Percentiles rank a stretch among this genome's conserved stretches.
phyloP scores from a whole-genome alignment of 371 early-diverging fungal species.

The Smittium culicis region DNA sequence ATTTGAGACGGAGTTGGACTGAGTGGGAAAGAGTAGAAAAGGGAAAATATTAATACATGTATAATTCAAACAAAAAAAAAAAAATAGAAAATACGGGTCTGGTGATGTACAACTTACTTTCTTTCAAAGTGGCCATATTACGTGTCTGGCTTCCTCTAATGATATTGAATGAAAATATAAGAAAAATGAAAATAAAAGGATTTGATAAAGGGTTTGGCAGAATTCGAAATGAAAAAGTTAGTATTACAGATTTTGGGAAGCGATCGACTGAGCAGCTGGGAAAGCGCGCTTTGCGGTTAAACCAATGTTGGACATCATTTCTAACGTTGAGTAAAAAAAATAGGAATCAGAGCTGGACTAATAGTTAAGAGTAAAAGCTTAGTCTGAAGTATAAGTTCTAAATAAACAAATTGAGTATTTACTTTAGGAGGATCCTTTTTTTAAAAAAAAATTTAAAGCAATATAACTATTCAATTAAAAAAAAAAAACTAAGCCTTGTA shows the following conservation, averaged over 20 bases:
- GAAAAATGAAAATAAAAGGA: background rate
- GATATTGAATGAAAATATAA: background rate
- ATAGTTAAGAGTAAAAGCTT: too few species aligned
- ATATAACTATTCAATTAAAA: too few species aligned
- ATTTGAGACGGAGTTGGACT: slow-evolving; percentile 90
- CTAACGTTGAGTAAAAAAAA: too few species aligned
- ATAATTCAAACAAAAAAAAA: background rate
- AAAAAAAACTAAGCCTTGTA: too few species aligned
- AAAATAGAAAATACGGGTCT: background rate
- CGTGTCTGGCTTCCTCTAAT: slow-evolving; percentile 48
- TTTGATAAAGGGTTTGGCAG: background rate
- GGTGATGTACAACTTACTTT: slow-evolving; percentile 60
- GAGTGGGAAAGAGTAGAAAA: background rate
- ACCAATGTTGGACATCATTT: slow-evolving; percentile 1
- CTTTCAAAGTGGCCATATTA: slow-evolving; percentile 83
- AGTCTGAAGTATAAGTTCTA: too few species aligned
- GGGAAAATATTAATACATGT: background rate
- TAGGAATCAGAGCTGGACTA: too few species aligned
- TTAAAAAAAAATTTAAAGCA: too few species aligned
- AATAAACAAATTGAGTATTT: too few species aligned
- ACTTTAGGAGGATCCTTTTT: too few species aligned
- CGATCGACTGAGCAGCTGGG: background rate
- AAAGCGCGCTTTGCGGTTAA: background rate
- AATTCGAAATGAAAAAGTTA: background rate
- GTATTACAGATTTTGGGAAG: background rate